Percentiles rank a stretch among this genome's conserved stretches.
Evolutionary conservation across 1,284 basidiomycete species (phyloP).

Genomic region (Chondrostereum purpureum): DNA sequence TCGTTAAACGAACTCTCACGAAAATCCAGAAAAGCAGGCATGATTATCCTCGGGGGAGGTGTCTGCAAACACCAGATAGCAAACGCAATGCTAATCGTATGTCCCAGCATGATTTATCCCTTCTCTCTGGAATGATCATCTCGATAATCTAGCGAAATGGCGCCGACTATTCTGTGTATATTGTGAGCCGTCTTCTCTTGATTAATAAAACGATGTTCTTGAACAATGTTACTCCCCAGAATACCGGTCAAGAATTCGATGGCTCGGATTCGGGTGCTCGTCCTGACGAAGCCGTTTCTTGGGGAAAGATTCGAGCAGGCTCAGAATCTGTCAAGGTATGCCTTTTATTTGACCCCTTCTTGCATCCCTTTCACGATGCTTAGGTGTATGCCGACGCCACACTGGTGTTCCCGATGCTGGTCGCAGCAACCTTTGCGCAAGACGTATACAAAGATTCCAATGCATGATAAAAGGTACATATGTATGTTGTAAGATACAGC

Average conservation of each 20-base stretch:
- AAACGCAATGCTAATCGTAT: constrained; percentile 97
- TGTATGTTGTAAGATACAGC: constrained; percentile 1
- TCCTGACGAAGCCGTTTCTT: constrained; percentile 98
- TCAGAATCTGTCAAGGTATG: constrained; percentile 88
- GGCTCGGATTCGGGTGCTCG: constrained; percentile 96
- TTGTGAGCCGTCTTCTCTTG: constrained; percentile 43
- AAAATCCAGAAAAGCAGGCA: constrained; percentile 89
- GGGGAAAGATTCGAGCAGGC: constrained; percentile 95
- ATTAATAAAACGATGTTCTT: too few species aligned
- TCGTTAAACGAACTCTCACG: constrained; percentile 87
- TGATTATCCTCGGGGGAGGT: constrained; percentile 97
- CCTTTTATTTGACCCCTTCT: neutral
- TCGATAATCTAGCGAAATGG: constrained; percentile 74
- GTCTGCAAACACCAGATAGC: constrained; percentile 99
- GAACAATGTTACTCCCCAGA: constrained; percentile 56
- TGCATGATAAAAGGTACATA: neutral
- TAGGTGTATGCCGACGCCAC: constrained; percentile 78
- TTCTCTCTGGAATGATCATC: neutral
- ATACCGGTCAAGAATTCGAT: constrained; percentile 98
- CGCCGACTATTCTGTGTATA: constrained; percentile 96
- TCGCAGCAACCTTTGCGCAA: constrained; percentile 81
- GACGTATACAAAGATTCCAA: constrained; percentile 18
- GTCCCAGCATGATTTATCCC: constrained; percentile 5
- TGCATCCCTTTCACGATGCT: too few species aligned
- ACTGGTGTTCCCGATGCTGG: constrained; percentile 84